Evolutionary conservation across 345 rosid species (phyloP), one percentile per base, ranked within the genome.

Genomic region (Brassica cretica): DNA sequence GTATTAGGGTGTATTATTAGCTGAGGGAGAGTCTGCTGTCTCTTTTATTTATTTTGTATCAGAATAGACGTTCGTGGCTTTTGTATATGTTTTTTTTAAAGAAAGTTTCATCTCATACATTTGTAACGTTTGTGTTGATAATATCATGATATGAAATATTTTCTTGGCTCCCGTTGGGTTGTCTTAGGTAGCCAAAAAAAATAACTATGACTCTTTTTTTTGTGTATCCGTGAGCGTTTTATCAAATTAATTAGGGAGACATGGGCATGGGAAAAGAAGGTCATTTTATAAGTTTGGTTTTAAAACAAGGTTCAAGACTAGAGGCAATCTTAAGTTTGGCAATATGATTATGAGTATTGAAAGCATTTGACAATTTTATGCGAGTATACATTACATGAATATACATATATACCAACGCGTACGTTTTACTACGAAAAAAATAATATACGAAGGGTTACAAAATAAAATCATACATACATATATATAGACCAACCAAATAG

Each of bases 101-200:
- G 0, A 11, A 27, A 37, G 8, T 27, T 32, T 65, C 72, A 55
- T 46, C 24, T 71, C 51, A 18, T 55, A 71, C 76, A 30, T 66
- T 27, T 78, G 77, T 58, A 72, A 59, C 53, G 55, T 66, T 78
- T 78, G 68, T 72, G 81, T 66, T 72, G 63, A 71, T 71, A 39
- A 71, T 71, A 56, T 71, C 53, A 71, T 71, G 72, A 65, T 65
- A 33, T 66, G 32, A 41, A 41, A 41, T 41, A 41, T 41, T 10
- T 41, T 41, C 49, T 41, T 41, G 49, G 49, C 11, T 41, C 49
- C n/a, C 49, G 3, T 41, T 41, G 49, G 49, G 14, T 41, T 41
- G 4, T 41, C 49, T 41, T 10, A 41, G 49, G 49, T 41, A 41
- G 49, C 49, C 49, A 41, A 14, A 37, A 41, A 41, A 41, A 41